Evolutionary conservation across 805 yeast species (phyloP).

Genomic region (Ascoidea rubescens): DNA sequence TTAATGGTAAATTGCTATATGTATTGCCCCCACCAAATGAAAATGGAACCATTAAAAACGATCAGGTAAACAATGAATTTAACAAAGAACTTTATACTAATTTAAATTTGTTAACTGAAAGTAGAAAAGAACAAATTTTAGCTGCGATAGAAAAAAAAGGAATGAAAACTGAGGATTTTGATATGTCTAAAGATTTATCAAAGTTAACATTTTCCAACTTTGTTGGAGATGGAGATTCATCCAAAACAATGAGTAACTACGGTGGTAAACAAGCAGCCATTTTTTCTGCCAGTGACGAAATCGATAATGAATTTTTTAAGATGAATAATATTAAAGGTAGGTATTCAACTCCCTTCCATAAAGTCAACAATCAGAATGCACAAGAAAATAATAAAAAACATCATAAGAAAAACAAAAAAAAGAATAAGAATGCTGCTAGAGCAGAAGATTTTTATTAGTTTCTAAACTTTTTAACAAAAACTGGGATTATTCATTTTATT

Average conservation of each 20-base stretch:
- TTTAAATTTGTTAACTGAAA: conserved; percentile 50
- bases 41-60: conserved; percentile 36
- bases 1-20: conserved; percentile 75
- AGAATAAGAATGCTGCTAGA: conserved; percentile 10
- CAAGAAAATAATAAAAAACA: conserved; percentile 36
- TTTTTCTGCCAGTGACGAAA: conserved; percentile 63
- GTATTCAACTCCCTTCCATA: conserved; percentile 63
- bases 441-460: no score
- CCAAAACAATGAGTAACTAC: conserved; percentile 41
- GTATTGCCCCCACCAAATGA: conserved; percentile 81
- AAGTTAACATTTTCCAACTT: conserved; percentile 73
- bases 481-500: no score
- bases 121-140: conserved; percentile 58
- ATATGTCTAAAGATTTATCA: conserved; percentile 54
- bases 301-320: conserved; percentile 77
- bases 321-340: conserved; percentile 53
- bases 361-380: conserved; percentile 14
- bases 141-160: conserved; percentile 47
- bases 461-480: no score
- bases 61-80: conserved; percentile 46
- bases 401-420: conserved; percentile 51
- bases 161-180: conserved; percentile 35
- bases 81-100: conserved; percentile 57
- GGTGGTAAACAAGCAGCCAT: conserved; percentile 79
- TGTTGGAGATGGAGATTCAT: conserved; percentile 30